Evolutionary conservation across 1,139 yeast genomes (phyloP).

Genomic region (Geotrichum australiense): DNA sequence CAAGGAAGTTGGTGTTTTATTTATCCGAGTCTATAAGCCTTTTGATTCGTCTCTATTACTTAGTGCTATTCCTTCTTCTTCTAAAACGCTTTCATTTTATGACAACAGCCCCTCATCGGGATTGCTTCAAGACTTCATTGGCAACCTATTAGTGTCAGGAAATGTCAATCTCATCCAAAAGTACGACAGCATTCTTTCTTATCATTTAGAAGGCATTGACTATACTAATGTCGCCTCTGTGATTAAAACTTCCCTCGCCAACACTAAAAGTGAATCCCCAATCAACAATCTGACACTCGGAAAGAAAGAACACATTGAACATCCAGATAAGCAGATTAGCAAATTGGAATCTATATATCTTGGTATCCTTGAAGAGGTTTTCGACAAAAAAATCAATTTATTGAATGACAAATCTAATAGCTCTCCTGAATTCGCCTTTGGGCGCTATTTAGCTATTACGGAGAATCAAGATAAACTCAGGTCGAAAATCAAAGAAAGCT

Average conservation of each 20-base stretch:
- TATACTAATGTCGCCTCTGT: constrained; percentile 42
- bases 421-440: constrained; percentile 81
- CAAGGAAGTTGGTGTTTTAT: constrained; percentile 42
- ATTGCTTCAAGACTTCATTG: constrained; percentile 71
- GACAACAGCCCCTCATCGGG: constrained; percentile 53
- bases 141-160: constrained; percentile 46
- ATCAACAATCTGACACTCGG: constrained; percentile 62
- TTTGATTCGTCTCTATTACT: constrained; percentile 51
- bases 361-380: constrained; percentile 65
- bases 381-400: constrained; percentile 46
- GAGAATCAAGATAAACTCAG: constrained; percentile 41
- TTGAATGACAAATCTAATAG: constrained; percentile 48
- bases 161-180: constrained; percentile 30
- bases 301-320: constrained; percentile 18
- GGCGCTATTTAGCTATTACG: constrained; percentile 56
- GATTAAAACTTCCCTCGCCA: constrained; percentile 45
- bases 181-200: constrained; percentile 46
- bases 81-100: constrained; percentile 54
- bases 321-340: constrained; percentile 17
- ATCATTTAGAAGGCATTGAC: constrained; percentile 48
- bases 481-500: constrained; percentile 45
- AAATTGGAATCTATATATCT: constrained; percentile 71
- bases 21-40: constrained; percentile 65
- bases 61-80: constrained; percentile 47
- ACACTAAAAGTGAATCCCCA: constrained; percentile 49